Evolutionary conservation across 495 filamentous ascomycete genomes (phyloP), one percentile per base, ranked within the genome.

Genomic region (Xylaria palmicola): DNA sequence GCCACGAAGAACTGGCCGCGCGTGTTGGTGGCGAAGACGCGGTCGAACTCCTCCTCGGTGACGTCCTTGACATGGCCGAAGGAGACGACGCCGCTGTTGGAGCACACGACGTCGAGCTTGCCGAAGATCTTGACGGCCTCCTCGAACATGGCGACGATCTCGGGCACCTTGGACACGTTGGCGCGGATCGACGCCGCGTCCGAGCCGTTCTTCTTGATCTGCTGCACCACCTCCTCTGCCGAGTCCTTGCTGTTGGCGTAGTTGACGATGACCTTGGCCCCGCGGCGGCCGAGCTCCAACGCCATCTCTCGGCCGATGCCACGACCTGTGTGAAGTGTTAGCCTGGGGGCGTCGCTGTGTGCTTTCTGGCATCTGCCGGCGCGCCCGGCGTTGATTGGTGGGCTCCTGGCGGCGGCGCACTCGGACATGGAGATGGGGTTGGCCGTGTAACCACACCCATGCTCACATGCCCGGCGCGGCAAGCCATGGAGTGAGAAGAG

Each of bases 1-100:
- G 87, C 89, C 57, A 93, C 90, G 75, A 92, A 91, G 80, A 92
- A 92, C 74, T 93, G 90, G 0, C 85, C 90, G 6, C 88, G 81
- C 4, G 86, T 85, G 75, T 93, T 93, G 57, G 92, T 75, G 70
- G 83, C 81, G 72, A 93, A 91, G 51, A 93, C 86, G 47, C 82
- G 78, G 73, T 93, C 88, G 77, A 86, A 92, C 66, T 88, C 86
- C 59, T 86, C 87, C 65, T 87, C 81, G 6, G 88, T 91, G 20
- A 91, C 82, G 56, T 93, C 88, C 61, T 85, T 81, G 52, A 86
- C 75, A 69, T 80, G 79, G 64, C 83, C 80, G 79, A 83, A 88
- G 40, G 77, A 80, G 71, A 86, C 86, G 62, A 83, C 86, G 40
- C 87, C 87, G 48, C 75, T 80, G 77, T 90, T 90, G 65, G 81